Evolutionary conservation across 2,329 filamentous ascomycete genomes (phyloP).

Genomic region (Trichoderma hamatum): DNA sequence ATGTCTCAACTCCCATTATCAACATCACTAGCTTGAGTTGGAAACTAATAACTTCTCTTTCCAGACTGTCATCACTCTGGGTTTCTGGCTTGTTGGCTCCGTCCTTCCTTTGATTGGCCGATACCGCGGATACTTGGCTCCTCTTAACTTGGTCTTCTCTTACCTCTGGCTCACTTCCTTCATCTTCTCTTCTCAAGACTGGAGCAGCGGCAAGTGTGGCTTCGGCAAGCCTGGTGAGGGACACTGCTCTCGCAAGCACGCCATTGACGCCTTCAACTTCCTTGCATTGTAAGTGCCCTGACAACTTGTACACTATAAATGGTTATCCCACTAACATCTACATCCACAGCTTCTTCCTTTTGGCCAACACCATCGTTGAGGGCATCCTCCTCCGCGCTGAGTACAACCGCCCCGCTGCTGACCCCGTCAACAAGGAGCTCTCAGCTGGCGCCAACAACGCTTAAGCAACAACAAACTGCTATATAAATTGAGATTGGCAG

Average conservation of each 20-base stretch:
- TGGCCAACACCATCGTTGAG: conserved; percentile 30
- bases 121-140: conserved; percentile 33
- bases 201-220: conserved; percentile 29
- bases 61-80: conserved; percentile 33
- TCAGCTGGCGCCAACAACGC: conserved; percentile 5
- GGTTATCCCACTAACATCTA: not conserved
- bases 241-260: conserved; percentile 31
- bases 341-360: conserved; percentile 29
- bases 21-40: not conserved
- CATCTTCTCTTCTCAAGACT: conserved; percentile 34
- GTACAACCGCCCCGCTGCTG: conserved; percentile 2
- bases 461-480: not conserved
- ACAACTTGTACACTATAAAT: no score
- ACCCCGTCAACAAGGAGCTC: conserved; percentile 15
- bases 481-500: not conserved
- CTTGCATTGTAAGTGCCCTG: conserved; percentile 32
- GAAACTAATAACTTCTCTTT: not conserved
- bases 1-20: conserved; percentile 5
- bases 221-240: conserved; percentile 4
- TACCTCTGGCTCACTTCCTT: conserved; percentile 37
- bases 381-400: conserved; percentile 19
- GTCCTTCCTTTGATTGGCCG: conserved; percentile 29
- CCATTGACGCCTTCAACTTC: conserved; percentile 34
- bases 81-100: conserved; percentile 30
- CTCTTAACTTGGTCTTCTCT: conserved; percentile 33